phyloP scores from a whole-genome alignment of 306 rosid species.

The Urtica urens region DNA sequence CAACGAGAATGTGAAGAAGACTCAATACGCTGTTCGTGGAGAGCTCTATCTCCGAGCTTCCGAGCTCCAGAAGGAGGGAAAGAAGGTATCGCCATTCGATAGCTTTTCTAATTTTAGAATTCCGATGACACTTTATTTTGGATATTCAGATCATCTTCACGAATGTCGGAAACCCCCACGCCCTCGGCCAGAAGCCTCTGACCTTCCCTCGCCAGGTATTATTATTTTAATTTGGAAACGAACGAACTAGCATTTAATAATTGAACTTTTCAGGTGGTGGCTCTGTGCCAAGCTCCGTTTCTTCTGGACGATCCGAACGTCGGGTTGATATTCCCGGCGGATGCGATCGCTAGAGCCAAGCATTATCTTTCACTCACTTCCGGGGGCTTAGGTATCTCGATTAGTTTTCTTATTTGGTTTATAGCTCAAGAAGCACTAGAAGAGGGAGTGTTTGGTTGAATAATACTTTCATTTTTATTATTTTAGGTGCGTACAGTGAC shows the following conservation, averaged over 20 bases:
- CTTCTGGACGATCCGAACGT: conserved; percentile 89
- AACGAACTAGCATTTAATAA: conserved; percentile 13
- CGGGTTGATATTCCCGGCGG: conserved; percentile 90
- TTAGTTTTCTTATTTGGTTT: not conserved
- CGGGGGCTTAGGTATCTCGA: conserved; percentile 85
- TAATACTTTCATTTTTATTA: conserved; percentile 2
- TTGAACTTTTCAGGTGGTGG: conserved; percentile 63
- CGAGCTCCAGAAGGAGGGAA: conserved; percentile 94
- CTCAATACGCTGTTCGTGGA: conserved; percentile 95
- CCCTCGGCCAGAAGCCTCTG: conserved; percentile 95
- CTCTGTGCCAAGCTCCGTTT: conserved; percentile 98
- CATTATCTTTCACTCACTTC: conserved; percentile 66
- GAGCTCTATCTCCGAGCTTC: conserved; percentile 92
- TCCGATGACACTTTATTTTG: conserved; percentile 9
- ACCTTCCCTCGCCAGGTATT: conserved; percentile 99
- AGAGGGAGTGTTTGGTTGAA: no score
- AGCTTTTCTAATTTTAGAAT: conserved; percentile 11
- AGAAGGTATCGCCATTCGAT: conserved; percentile 47
- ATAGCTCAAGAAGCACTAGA: no score
- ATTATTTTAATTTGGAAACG: conserved; percentile 11
- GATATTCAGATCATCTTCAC: conserved; percentile 82
- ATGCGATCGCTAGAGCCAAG: conserved; percentile 92
- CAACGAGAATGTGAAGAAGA: conserved; percentile 85
- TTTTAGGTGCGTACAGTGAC: conserved; percentile 91
- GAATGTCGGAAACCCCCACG: conserved; percentile 98